Base-by-base conservation (phyloP, 2,329 filamentous ascomycete species). In the Lachnellula occidentalis region DNA sequence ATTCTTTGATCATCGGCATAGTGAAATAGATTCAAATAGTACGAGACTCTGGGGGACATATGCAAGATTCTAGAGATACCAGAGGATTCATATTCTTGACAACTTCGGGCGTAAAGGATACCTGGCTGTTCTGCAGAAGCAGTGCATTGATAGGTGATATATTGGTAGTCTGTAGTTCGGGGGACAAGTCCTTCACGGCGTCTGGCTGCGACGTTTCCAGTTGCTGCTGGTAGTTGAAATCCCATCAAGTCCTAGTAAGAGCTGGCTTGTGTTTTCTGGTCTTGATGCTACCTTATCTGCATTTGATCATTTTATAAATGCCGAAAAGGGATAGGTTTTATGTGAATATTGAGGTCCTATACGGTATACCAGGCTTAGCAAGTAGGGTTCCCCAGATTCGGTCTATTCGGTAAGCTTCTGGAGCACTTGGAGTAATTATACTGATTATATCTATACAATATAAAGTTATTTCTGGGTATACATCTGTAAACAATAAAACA, bases 51-150 rank as follows among this genome's bases (percentile, higher is more conserved):
- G 19, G 42, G 50, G n/a, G 48, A 39, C 39, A 57, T 49, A 21
- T 57, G 55, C 14, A 31, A 51, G 15, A 52, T 34, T 17, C 48
- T 27, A 17, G 56, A 49, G 17, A 31, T 31, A 46, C 54, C 37
- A 56, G 45, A 34, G 56, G 50, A 17, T 54, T 51, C 22, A 58
- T 14, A 5, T 39, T 42, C 14, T 22, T n/a, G 14, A 56, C 45
- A 22, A 58, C 54, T 22, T 36, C 37, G 2, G 53, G 36, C 7
- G 47, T 53, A 14, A 58, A 21, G 19, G 50, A 46, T 15, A 50
- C 17, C 22, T 54, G 34, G 5, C 12, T 34, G 22, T 24, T 24
- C 22, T 24, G 4, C 2, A 24, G 22, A 34, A 7, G 5, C 5
- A 7, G 5, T 27, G 24, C 24, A 27, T 27, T 8, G 24, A 27